Percentiles rank a stretch among this genome's conserved stretches.
phyloP scores from a whole-genome alignment of 192 early-diverging fungal species.

The Obelidium mucronatum region DNA sequence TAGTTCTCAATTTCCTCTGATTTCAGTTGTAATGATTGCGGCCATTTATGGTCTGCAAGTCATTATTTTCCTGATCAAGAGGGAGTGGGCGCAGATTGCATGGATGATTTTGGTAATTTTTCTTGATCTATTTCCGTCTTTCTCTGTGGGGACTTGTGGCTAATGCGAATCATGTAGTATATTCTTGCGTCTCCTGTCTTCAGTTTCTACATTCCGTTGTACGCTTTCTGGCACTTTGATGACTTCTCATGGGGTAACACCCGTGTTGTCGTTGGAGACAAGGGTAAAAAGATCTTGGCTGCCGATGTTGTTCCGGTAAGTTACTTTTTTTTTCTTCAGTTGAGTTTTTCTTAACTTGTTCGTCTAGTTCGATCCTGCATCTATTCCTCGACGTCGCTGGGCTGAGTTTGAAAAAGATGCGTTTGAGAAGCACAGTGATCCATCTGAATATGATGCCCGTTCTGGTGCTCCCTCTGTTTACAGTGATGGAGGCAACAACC shows the following conservation, averaged over 20 bases:
- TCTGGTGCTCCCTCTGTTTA: conserved; percentile 36
- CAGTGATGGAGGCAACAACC: conserved; percentile 14
- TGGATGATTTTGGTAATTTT: conserved; percentile 99
- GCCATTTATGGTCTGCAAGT: conserved; percentile 96
- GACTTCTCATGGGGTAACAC: conserved; percentile 99
- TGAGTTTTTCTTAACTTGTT: neutral
- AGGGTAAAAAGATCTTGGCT: conserved; percentile 59
- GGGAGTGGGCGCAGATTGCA: conserved; percentile 82
- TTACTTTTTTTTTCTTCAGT: conserved; percentile 33
- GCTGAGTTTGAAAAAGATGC: conserved; percentile 66
- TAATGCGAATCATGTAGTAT: conserved; percentile 78
- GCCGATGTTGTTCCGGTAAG: conserved; percentile 74
- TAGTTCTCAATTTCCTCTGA: conserved; percentile 72
- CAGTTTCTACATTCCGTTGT: conserved; percentile 72
- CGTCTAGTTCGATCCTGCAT: conserved; percentile 78
- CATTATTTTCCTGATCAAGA: conserved; percentile 88
- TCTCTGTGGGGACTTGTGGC: conserved; percentile 34
- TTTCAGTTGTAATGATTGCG: conserved; percentile 88
- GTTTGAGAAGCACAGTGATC: conserved; percentile 48
- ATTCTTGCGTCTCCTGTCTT: conserved; percentile 94
- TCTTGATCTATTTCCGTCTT: conserved; percentile 27
- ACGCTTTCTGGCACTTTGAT: conserved; percentile 99
- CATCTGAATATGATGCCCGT: conserved; percentile 43
- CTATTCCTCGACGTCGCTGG: conserved; percentile 89
- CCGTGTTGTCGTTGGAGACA: conserved; percentile 91